Conservation (phyloP, 768 basidiomycete species). For the Russula ochroleuca region DNA sequence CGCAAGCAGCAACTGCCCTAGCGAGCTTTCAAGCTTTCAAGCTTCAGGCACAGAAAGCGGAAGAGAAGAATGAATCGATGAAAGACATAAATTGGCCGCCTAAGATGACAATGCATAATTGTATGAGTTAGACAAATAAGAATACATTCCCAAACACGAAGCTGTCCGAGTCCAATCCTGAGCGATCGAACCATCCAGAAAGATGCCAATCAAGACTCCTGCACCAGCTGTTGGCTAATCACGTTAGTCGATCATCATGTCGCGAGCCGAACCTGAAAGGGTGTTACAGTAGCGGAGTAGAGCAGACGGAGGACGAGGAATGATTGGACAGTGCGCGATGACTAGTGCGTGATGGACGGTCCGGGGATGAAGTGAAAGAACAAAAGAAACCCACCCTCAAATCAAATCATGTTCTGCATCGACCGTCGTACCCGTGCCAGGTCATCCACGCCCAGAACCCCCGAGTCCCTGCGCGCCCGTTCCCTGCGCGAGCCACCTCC, state of each 20-base stretch:
- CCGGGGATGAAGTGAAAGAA: neutral
- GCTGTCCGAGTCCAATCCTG: too few relatives aligned
- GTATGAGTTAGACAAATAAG: neutral
- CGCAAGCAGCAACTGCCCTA: too few relatives aligned
- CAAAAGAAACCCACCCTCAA: neutral
- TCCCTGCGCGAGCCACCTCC: neutral
- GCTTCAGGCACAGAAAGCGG: too few relatives aligned
- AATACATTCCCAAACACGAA: neutral
- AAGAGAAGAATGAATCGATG: too few relatives aligned
- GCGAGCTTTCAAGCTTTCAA: too few relatives aligned
- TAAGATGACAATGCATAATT: too few relatives aligned
- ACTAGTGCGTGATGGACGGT: neutral
- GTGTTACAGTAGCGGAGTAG: neutral
- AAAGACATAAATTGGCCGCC: too few relatives aligned
- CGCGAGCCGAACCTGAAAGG: neutral
- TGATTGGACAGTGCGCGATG: too few relatives aligned
- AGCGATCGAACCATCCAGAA: neutral
- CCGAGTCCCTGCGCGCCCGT: constrained; percentile 17
- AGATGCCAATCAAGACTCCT: neutral
- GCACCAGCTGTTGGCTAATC: neutral
- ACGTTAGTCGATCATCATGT: neutral
- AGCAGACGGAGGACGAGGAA: neutral
- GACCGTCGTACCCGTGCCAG: constrained; percentile 5
- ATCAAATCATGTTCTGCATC: neutral
- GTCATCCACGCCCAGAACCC: constrained; percentile 15